Percentiles rank a stretch among this genome's conserved stretches.
phyloP scores from a whole-genome alignment of 371 early-diverging fungal genomes.

The Mortierella polycephala region DNA sequence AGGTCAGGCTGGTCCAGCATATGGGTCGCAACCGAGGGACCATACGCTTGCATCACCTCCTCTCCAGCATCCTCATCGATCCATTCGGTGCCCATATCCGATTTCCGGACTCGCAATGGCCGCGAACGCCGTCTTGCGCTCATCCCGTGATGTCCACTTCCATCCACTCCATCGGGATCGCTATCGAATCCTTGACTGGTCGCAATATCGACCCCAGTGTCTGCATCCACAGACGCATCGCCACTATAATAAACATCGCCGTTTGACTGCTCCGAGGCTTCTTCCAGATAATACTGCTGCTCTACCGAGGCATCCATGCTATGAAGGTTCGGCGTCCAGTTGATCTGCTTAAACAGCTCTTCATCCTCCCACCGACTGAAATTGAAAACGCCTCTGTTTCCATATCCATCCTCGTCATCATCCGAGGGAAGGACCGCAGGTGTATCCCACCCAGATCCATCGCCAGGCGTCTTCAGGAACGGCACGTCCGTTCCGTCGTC shows the following conservation, averaged over 20 bases:
- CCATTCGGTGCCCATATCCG: constrained; percentile 52
- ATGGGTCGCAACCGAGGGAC: constrained; percentile 26
- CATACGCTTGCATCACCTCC: constrained; percentile 42
- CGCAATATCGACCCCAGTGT: constrained; percentile 29
- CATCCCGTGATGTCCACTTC: constrained; percentile 2
- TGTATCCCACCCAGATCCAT: constrained; percentile 50
- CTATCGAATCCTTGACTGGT: constrained; percentile 19
- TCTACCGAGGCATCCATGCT: constrained; percentile 37
- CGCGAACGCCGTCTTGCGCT: constrained; percentile 22
- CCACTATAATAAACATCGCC: constrained; percentile 21
- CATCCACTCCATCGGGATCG: constrained; percentile 2
- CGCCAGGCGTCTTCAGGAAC: constrained; percentile 23
- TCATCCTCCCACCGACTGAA: constrained; percentile 39
- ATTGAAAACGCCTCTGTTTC: constrained; percentile 17
- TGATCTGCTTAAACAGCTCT: constrained; percentile 40
- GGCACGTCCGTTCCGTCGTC: constrained; percentile 29
- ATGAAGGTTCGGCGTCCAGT: constrained; percentile 40
- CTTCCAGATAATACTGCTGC: constrained; percentile 44
- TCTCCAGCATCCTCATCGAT: constrained; percentile 33
- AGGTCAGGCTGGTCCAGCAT: constrained; percentile 23
- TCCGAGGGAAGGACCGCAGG: constrained; percentile 52
- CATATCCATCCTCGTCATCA: constrained; percentile 23
- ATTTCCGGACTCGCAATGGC: constrained; percentile 45
- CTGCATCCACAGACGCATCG: constrained; percentile 32
- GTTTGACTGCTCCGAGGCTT: constrained; percentile 18